Evolutionary conservation across 2,329 filamentous ascomycete species (phyloP), one percentile per base, ranked within the genome.

Genomic region (Magnaporthiopsis incrustans): DNA sequence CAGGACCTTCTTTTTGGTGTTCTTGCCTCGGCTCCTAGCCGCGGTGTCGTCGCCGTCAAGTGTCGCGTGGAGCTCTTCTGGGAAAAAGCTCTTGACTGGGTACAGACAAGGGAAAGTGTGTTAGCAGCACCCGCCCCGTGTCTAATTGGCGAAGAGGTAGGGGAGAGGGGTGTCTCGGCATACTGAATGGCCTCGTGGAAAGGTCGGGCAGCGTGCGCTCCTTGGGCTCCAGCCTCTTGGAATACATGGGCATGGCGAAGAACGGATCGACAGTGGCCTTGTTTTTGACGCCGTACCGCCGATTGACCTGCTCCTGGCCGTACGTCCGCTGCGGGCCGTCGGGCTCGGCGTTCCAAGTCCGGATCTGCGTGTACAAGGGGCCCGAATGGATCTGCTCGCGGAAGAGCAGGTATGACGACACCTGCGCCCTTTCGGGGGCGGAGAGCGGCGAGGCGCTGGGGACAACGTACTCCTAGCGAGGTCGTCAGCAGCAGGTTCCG

Each of bases 251-350:
- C 64, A 86, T 79, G 57, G 81, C 77, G n/a, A 77, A 79, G 72
- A 87, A 87, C 26, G 84, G 82, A 71, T 86, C 83, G 61, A 82
- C 69, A 15, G 81, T 83, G 53, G 83, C 83, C 69, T 81, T 82
- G 74, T 76, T 85, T 71, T 79, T 80, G 68, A 81, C 74, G 66
- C 79, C 81, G 74, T 82, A 86, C 64, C 79, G 80, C 67, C 80
- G 79, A 73, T 86, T 86, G 70, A 81, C 75, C 73, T 86, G 84
- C n/a, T 81, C 78, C 69, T 84, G 83, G 68, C 82, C 82, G 73
- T 86, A 86, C 18, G 73, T 70, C 61, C 75, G 71, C 70, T 74
- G 66, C 74, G 75, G 18, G 72, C 76, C 6, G 76, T 73, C 6
- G 15, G 78, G 76, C 38, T 80, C 79, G 63, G 73, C 71, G 18